Base-by-base conservation (phyloP, 1,284 basidiomycete genomes). In the Pholiota adiposa region DNA sequence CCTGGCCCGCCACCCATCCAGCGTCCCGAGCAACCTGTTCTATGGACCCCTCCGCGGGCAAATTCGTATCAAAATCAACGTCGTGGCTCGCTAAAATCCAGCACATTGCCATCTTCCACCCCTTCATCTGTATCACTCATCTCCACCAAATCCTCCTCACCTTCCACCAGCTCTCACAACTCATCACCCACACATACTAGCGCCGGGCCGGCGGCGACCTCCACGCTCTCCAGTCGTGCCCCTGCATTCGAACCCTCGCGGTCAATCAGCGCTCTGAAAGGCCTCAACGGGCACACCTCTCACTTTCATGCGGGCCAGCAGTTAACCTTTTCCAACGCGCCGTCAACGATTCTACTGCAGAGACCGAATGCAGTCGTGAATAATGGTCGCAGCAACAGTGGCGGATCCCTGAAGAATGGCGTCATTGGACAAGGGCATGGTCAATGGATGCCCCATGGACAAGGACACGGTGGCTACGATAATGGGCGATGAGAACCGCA, bases 201-300 rank as follows among this genome's bases (percentile, higher is more conserved):
- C 49, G 57, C 61, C 8, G 53, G 48, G 44, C 60, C 68, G 1
- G 50, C 63, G 1, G 38, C 67, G 8, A 59, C 67, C 1, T 83
- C 83, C 1, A 83, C 76, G 3, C 66, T 85, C 18, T 85, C 83
- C 1, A 81, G 83, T 65, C 77, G 77, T 38, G 83, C 83, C 0
- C 73, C 77, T 0, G 79, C 82, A 4, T 85, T 85, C 54, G 83
- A 85, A 63, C 83, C 83, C 11, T 74, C 74, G 2, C 58, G 64
- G 36, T 34, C 61, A 2, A 51, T 61, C 5, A 33, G 36, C 9
- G 36, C 54, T 7, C 12, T 54, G 18, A 62, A 60, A 14, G 31
- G 41, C 21, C 33, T 54, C 3, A 54, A 58, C 6, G 59, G 61
- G 12, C 54, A 51, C 44, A 12, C 31, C 40, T 31, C 52, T 43